phyloP scores from a whole-genome alignment of 1,284 basidiomycete genomes.

The Naganishia albida region DNA sequence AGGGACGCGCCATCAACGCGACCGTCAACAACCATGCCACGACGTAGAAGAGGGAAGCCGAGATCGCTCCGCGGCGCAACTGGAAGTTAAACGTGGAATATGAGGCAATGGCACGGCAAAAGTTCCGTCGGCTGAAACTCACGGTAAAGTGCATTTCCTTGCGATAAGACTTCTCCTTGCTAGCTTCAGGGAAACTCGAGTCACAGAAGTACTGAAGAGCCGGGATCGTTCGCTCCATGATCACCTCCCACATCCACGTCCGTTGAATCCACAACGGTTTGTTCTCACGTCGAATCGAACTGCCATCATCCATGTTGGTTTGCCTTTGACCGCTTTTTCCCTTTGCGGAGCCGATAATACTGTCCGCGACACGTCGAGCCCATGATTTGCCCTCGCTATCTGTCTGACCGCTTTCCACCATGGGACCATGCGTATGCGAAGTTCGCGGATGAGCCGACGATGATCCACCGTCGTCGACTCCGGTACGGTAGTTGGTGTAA shows the following conservation, averaged over 20 bases:
- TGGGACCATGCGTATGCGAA: conserved; percentile 11
- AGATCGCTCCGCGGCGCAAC: conserved; percentile 43
- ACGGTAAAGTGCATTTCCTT: conserved; percentile 50
- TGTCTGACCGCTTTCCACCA: conserved; percentile 27
- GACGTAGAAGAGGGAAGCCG: conserved; percentile 42
- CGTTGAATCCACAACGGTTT: conserved; percentile 35
- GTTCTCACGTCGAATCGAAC: conserved; percentile 34
- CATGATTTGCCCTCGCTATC: conserved; percentile 28
- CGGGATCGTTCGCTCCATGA: conserved; percentile 43
- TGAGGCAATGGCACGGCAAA: too few species aligned
- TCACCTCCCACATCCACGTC: conserved; percentile 38
- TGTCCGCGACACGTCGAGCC: conserved; percentile 28
- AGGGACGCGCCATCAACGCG: conserved; percentile 40
- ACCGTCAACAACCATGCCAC: conserved; percentile 46
- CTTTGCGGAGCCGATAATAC: conserved; percentile 21
- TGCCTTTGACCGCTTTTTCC: conserved; percentile 27
- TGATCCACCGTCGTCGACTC: conserved; percentile 32
- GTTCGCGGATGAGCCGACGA: conserved; percentile 10
- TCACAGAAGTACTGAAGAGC: conserved; percentile 47
- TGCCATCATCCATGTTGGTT: conserved; percentile 32
- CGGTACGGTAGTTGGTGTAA: conserved; percentile 32
- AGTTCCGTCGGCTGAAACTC: not conserved
- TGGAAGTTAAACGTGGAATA: too few species aligned
- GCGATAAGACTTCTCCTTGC: conserved; percentile 48
- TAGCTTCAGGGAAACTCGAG: conserved; percentile 46